Evolutionary conservation across 768 basidiomycete species (phyloP).

Genomic region (Amanita phalloides): DNA sequence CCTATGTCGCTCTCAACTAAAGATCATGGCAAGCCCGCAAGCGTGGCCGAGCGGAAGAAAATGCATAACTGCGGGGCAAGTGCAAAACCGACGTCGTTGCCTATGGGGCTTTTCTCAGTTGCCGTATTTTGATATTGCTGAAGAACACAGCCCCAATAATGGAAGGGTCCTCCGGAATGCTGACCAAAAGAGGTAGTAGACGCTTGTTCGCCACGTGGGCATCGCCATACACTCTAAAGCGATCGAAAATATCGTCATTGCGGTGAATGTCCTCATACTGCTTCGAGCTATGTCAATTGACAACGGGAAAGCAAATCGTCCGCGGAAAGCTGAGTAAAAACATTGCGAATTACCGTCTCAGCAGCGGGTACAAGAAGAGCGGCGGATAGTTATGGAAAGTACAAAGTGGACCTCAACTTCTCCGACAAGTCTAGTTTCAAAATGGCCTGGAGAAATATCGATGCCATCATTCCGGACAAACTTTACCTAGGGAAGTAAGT

Average conservation of each 20-base stretch:
- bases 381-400: slow-evolving; percentile 7
- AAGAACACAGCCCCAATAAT: neutral
- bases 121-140: no score
- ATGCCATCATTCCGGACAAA: slow-evolving; percentile 51
- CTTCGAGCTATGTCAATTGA: slow-evolving; percentile 1
- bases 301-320: slow-evolving; percentile 3
- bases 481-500: slow-evolving; percentile 72
- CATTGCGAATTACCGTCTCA: neutral
- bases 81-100: neutral
- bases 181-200: neutral
- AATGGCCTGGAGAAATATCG: slow-evolving; percentile 59
- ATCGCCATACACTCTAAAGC: slow-evolving; percentile 1
- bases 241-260: slow-evolving; percentile 1
- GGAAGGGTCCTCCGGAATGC: neutral
- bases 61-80: neutral
- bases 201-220: neutral
- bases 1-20: neutral
- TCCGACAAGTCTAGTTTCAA: slow-evolving; percentile 13
- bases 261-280: neutral
- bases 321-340: slow-evolving; percentile 3
- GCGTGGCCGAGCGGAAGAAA: neutral
- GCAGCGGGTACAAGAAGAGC: slow-evolving; percentile 6
- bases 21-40: neutral
- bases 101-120: neutral
- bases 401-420: slow-evolving; percentile 8